Evolutionary conservation across 768 basidiomycete genomes (phyloP).

Genomic region (Leccinum sublutescens): DNA sequence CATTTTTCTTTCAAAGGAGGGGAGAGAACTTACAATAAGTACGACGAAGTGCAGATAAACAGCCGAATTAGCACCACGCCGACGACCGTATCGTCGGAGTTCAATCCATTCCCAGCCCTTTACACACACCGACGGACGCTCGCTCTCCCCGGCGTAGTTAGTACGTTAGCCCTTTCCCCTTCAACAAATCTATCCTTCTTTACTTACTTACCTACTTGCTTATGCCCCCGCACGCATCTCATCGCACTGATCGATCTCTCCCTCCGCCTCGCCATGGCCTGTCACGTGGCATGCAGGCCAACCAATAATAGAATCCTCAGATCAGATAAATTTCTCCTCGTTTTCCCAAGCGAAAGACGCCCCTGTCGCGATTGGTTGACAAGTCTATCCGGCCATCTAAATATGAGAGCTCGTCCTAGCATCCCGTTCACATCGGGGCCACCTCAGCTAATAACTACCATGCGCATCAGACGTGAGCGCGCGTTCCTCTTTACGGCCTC

Average conservation of each 20-base stretch:
- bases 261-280: not conserved
- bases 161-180: no score
- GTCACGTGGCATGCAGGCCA: not conserved
- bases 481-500: no score
- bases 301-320: not conserved
- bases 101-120: not conserved
- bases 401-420: not conserved
- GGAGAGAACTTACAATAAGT: slow-evolving; percentile 8
- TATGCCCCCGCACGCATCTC: no score
- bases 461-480: not conserved
- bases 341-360: not conserved
- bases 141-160: not conserved
- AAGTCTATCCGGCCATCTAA: not conserved
- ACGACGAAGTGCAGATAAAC: not conserved
- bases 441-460: not conserved
- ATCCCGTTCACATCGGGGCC: not conserved
- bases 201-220: not conserved
- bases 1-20: not conserved
- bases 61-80: not conserved
- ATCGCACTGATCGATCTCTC: not conserved
- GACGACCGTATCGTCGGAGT: not conserved
- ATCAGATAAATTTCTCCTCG: no score
- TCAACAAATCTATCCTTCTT: no score
- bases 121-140: not conserved
- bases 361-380: not conserved